Percentiles rank a stretch among this genome's conserved stretches.
phyloP scores from a whole-genome alignment of 305 asterid genomes.

The Solanum hybrid region DNA sequence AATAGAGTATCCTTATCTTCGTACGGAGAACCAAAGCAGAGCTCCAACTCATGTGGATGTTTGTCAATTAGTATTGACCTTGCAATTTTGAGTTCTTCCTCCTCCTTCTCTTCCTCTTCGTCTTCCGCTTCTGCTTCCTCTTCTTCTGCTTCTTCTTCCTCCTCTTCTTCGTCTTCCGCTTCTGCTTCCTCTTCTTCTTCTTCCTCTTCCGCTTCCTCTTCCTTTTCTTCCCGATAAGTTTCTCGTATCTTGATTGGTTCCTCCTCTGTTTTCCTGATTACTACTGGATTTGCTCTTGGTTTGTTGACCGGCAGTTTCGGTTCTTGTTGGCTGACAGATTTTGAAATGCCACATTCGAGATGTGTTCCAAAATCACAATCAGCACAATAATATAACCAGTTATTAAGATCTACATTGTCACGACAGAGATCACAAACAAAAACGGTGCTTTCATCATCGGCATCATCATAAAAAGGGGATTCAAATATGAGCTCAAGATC shows the following conservation, averaged over 20 bases:
- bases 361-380: slow-evolving; percentile 18
- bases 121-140: no score
- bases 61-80: background rate
- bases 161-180: no score
- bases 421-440: slow-evolving; percentile 8
- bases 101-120: background rate
- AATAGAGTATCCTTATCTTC: background rate
- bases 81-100: background rate
- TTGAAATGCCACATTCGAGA: background rate
- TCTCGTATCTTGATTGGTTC: background rate
- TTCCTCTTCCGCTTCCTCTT: no score
- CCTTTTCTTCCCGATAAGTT: background rate
- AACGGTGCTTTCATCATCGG: background rate
- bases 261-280: background rate
- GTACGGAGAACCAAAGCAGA: background rate
- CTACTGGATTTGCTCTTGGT: background rate
- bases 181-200: background rate
- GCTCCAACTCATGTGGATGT: slow-evolving; percentile 4
- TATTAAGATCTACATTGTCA: background rate
- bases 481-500: slow-evolving; percentile 3
- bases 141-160: no score
- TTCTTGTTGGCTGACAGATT: background rate
- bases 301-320: background rate
- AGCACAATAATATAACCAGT: slow-evolving; percentile 20
- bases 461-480: background rate